Conservation (phyloP, 2,329 filamentous ascomycete species). For the Celoporthe dispersa region DNA sequence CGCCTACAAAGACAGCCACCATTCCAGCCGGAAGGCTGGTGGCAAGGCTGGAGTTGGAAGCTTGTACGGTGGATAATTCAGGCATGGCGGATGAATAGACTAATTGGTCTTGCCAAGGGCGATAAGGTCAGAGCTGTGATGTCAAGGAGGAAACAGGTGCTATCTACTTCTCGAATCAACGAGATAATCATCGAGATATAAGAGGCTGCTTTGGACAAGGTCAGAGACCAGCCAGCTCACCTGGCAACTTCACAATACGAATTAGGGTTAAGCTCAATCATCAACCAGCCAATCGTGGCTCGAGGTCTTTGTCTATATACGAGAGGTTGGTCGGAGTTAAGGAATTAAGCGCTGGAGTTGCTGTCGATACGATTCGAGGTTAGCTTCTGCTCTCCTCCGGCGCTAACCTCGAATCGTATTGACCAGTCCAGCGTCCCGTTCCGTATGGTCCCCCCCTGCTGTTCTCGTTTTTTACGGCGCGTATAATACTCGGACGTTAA, state of each 20-base stretch:
- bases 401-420: conserved; percentile 8
- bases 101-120: not conserved
- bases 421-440: not conserved
- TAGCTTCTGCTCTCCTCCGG: not conserved
- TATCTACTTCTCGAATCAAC: not conserved
- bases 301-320: not conserved
- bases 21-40: conserved; percentile 36
- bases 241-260: not conserved
- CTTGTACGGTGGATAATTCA: conserved; percentile 5
- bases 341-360: not conserved
- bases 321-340: not conserved
- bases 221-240: not conserved
- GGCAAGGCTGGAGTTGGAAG: conserved; percentile 30
- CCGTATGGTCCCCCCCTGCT: not conserved
- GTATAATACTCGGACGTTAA: not conserved
- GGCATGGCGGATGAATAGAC: not conserved
- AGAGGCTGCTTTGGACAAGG: not conserved
- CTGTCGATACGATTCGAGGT: conserved; percentile 7
- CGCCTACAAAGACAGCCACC: conserved; percentile 57
- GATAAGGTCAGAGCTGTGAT: not conserved
- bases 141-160: not conserved
- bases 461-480: not conserved
- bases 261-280: not conserved
- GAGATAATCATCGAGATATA: conserved; percentile 3
- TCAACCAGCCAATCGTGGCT: not conserved